These are phyloP conservation scores for Colletotrichum cuscutae DNA, from an alignment of 2,329 filamentous ascomycete genomes.

Conservation along the genomic window DNA sequence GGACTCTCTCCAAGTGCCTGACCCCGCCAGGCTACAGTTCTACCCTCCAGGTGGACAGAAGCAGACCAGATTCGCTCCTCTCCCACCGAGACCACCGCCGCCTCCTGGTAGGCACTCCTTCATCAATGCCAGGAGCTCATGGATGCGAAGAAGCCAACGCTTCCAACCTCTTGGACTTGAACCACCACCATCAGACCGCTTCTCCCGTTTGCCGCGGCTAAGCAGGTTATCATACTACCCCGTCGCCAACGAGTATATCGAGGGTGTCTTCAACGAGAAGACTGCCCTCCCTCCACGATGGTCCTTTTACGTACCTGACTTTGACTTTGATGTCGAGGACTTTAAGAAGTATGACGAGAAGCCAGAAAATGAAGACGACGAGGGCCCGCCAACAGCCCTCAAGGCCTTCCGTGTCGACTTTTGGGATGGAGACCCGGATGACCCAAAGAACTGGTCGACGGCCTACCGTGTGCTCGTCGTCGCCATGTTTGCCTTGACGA, in stretches of 20 bases:
- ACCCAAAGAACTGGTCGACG: conserved; percentile 51
- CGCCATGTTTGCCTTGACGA: conserved; percentile 31
- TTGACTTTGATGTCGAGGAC: conserved; percentile 34
- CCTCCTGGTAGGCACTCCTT: conserved; percentile 10
- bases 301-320: conserved; percentile 37
- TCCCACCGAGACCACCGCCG: conserved; percentile 20
- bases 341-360: conserved; percentile 16
- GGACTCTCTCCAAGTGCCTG: conserved; percentile 23
- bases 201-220: conserved; percentile 23
- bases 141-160: conserved; percentile 30
- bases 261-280: conserved; percentile 35
- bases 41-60: conserved; percentile 13
- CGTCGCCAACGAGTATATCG: conserved; percentile 35
- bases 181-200: neutral
- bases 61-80: conserved; percentile 32
- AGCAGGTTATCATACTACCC: conserved; percentile 33
- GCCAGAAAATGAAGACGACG: neutral
- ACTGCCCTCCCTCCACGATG: conserved; percentile 34
- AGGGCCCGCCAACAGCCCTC: conserved; percentile 7
- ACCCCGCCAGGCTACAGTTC: conserved; percentile 22
- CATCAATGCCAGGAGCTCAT: conserved; percentile 25
- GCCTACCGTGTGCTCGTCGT: conserved; percentile 20
- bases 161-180: neutral
- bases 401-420: conserved; percentile 68
- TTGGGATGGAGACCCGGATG: conserved; percentile 60